Evolutionary conservation across 1,284 basidiomycete genomes (phyloP), one percentile per base, ranked within the genome.

Genomic region (Anthracocystis setariae): DNA sequence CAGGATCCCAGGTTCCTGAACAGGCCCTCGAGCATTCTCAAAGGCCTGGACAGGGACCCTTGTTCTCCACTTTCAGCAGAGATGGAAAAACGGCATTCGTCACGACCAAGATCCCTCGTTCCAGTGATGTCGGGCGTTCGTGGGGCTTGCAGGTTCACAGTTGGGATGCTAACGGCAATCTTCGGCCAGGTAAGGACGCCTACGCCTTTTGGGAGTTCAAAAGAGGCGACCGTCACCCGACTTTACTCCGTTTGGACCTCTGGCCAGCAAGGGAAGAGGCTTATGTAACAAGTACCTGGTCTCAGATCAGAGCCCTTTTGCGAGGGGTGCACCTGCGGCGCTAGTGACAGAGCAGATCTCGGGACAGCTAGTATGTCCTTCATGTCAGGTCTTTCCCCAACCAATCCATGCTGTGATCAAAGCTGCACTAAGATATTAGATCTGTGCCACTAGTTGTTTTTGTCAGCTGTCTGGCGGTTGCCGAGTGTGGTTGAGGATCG

Each of bases 131-230:
- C 8, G 54, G 32, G 5, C 27, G 18, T 8, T 21, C 12, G 13
- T 49, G 39, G 39, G 32, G 29, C 4, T 1, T 48, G 20, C 3
- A 29, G 18, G 5, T 8, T 4, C 23, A 13, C 1, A 8, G 3
- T 5, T 24, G 32, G 2, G 24, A 37, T 29, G 21, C 5, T 4
- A 18, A 18, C 8, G 54, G 54, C n/a, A 21, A 44, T 5, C 15
- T 37, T 8, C 3, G 21, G 7, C 3, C 29, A 8, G 10, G 27
- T n/a, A 35, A 20, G 5, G 55, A 58, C n/a, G 17, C 49, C 2
- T 58, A 50, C 20, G 47, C 47, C 5, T 50, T 45, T 25, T 58
- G 55, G 55, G 27, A 35, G 3, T 8, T 46, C 13, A 35, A 17
- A 20, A n/a, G 10, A 15, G 40, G 17, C 7, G 7, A 46, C 2